Conservation (phyloP, 768 basidiomycete species). For the Roridomyces roridus region DNA sequence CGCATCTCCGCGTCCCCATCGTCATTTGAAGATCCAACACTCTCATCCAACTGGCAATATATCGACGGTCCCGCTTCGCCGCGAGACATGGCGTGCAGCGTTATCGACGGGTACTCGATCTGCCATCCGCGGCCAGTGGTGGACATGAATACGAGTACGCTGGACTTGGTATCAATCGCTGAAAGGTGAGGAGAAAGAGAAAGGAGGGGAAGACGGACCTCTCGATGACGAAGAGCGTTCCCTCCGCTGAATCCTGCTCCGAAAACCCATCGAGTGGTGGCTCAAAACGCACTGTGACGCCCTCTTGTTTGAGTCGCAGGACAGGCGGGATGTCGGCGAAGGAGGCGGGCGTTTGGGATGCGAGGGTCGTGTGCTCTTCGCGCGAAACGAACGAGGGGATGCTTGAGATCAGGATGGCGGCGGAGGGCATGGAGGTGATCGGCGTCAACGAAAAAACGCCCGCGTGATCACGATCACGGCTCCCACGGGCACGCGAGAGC, state of each 20-base stretch:
- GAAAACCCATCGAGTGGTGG: slow-evolving; percentile 70
- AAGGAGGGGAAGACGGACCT: slow-evolving; percentile 55
- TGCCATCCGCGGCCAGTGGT: slow-evolving; percentile 75
- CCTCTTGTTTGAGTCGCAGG: slow-evolving; percentile 72
- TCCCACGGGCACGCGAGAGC: too few species aligned
- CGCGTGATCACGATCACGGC: too few species aligned
- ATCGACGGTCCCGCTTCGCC: slow-evolving; percentile 68
- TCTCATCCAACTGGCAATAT: slow-evolving; percentile 93
- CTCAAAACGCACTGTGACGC: slow-evolving; percentile 71
- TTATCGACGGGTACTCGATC: slow-evolving; percentile 87
- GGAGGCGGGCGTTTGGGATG: slow-evolving; percentile 80
- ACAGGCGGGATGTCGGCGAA: slow-evolving; percentile 87
- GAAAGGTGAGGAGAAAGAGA: slow-evolving; percentile 5
- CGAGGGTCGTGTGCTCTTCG: slow-evolving; percentile 71
- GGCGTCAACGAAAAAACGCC: too few species aligned
- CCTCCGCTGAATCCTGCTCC: slow-evolving; percentile 54
- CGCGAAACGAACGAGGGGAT: slow-evolving; percentile 46
- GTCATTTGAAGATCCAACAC: slow-evolving; percentile 35
- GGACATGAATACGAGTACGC: slow-evolving; percentile 80
- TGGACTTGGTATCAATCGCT: too few species aligned
- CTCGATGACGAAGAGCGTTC: slow-evolving; percentile 84
- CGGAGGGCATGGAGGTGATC: slow-evolving; percentile 14
- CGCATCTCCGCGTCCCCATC: slow-evolving; percentile 59
- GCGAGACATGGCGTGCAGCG: slow-evolving; percentile 90
- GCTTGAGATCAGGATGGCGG: slow-evolving; percentile 39